Percentiles rank a stretch among this genome's conserved stretches.
These are phyloP conservation scores for Rhizoclosmatium sp. DNA, from an alignment of 192 early-diverging fungal species.

Conservation along the genomic window DNA sequence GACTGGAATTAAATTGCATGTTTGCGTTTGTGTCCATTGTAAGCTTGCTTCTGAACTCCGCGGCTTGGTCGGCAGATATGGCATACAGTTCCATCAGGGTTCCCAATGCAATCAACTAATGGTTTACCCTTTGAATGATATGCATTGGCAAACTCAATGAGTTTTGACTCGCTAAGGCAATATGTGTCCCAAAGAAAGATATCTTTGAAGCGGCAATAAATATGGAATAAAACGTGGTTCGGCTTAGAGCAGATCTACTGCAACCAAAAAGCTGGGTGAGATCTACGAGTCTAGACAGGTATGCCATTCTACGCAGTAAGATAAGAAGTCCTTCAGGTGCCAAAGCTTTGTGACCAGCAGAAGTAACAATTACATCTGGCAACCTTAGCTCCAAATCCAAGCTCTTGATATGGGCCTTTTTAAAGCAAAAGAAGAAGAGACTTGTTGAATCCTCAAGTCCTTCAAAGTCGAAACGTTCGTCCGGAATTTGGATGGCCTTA, in stretches of 20 bases:
- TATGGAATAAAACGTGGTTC: neutral
- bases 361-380: neutral
- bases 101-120: neutral
- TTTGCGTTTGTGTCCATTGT: constrained; percentile 14
- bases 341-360: neutral
- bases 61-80: constrained; percentile 19
- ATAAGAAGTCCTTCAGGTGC: neutral
- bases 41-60: neutral
- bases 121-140: neutral
- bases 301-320: neutral
- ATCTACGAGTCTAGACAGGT: neutral
- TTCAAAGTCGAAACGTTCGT: too few relatives aligned
- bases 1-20: constrained; percentile 11
- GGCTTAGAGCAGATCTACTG: neutral
- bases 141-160: neutral
- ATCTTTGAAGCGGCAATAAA: neutral
- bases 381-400: neutral
- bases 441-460: too few relatives aligned
- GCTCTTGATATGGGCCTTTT: neutral
- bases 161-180: neutral
- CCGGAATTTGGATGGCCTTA: too few relatives aligned
- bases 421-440: neutral
- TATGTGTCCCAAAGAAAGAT: neutral
- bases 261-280: neutral
- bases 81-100: neutral